Conservation (phyloP, 179 eudicot species). For the Carnegiea gigantea region DNA sequence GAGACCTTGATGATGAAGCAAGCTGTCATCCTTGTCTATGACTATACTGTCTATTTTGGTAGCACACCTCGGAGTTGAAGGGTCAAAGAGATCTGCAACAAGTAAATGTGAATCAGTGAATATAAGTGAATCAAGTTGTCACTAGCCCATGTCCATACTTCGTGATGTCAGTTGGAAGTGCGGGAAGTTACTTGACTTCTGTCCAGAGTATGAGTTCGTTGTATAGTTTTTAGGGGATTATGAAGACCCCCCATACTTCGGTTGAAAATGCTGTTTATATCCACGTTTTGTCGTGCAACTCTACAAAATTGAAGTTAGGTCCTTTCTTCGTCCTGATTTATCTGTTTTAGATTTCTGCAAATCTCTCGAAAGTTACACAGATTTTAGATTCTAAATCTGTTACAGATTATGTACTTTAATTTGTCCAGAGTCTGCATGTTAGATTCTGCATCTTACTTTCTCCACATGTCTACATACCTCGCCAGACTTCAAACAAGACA, state of each 20-base stretch:
- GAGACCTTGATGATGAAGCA: not conserved
- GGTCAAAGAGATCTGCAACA: not conserved
- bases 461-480: too few species aligned
- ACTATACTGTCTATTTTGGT: not conserved
- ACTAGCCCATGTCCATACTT: not conserved
- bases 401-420: too few species aligned
- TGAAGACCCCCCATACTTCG: not conserved
- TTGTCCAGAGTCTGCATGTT: too few species aligned
- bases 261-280: too few species aligned
- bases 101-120: conserved; percentile 4
- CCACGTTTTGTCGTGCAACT: too few species aligned
- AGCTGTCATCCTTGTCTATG: not conserved
- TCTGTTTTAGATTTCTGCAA: too few species aligned
- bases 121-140: not conserved
- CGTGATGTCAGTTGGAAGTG: not conserved
- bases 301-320: too few species aligned
- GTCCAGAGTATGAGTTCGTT: not conserved
- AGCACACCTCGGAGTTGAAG: not conserved
- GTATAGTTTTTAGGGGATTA: conserved; percentile 1
- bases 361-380: too few species aligned
- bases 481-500: too few species aligned
- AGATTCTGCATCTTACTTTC: too few species aligned
- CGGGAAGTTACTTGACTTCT: not conserved
- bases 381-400: too few species aligned
- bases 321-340: too few species aligned